These are phyloP conservation scores for Pharnaceum exiguum DNA, from an alignment of 148 eudicot species.

Conservation along the genomic window DNA sequence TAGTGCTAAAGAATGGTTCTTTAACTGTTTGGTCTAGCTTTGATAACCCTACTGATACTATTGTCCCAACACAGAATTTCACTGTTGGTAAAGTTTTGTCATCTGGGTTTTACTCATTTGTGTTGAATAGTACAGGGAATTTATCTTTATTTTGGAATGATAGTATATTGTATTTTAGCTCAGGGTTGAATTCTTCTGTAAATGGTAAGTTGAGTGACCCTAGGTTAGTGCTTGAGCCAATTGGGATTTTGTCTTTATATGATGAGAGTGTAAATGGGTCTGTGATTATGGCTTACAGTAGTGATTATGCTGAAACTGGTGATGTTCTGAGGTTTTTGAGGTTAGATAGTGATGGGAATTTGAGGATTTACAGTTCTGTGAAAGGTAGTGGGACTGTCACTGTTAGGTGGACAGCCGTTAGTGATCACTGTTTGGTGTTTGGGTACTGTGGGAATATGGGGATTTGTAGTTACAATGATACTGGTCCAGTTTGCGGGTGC, in stretches of 20 bases:
- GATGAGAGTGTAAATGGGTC: slow-evolving; percentile 29
- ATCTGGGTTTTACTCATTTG: slow-evolving; percentile 61
- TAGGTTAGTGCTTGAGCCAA: slow-evolving; percentile 31
- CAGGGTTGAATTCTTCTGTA: slow-evolving; percentile 48
- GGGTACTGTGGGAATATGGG: slow-evolving; percentile 93
- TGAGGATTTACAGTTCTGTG: slow-evolving; percentile 59
- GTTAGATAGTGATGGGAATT: slow-evolving; percentile 73
- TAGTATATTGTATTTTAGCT: slow-evolving; percentile 40
- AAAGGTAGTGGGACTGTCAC: slow-evolving; percentile 24
- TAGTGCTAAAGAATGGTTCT: slow-evolving; percentile 44
- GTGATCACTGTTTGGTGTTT: slow-evolving; percentile 71
- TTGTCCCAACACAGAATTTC: slow-evolving; percentile 56
- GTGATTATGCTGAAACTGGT: slow-evolving; percentile 61
- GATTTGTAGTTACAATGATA: slow-evolving; percentile 78
- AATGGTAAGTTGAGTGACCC: slow-evolving; percentile 40
- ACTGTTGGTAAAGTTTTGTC: slow-evolving; percentile 21
- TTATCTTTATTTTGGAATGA: slow-evolving; percentile 62
- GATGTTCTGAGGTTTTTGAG: slow-evolving; percentile 46
- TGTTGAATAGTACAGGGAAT: slow-evolving; percentile 40
- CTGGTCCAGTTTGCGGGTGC: slow-evolving; percentile 68
- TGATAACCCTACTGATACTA: slow-evolving; percentile 60
- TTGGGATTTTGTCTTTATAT: slow-evolving; percentile 43
- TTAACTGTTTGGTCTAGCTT: slow-evolving; percentile 57
- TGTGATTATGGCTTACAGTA: slow-evolving; percentile 45
- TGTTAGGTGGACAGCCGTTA: slow-evolving; percentile 66